phyloP scores from a whole-genome alignment of 2,329 filamentous ascomycete genomes.

The Harringtonia aguacate region DNA sequence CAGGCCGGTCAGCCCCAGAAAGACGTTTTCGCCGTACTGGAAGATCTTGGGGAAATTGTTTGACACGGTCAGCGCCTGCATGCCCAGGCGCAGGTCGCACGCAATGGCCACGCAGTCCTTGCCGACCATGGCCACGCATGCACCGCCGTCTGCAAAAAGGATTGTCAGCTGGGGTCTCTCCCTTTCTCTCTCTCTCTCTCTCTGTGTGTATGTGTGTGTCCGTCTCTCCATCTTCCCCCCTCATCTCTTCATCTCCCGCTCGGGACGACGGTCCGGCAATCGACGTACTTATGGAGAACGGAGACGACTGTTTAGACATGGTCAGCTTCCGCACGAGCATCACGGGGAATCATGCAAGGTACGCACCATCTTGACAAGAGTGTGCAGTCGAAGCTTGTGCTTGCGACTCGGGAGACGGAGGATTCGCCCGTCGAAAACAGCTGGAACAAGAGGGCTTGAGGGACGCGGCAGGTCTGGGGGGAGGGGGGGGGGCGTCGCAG shows the following conservation, averaged over 20 bases:
- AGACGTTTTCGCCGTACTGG: slow-evolving; percentile 80
- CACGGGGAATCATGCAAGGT: too few species aligned
- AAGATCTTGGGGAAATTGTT: slow-evolving; percentile 99
- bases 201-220: slow-evolving; percentile 1
- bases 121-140: slow-evolving; percentile 97
- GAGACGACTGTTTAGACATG: slow-evolving; percentile 65
- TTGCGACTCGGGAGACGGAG: too few species aligned
- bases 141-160: slow-evolving; percentile 58
- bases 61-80: slow-evolving; percentile 92
- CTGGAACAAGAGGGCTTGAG: too few species aligned
- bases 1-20: slow-evolving; percentile 89
- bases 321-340: slow-evolving; percentile 19
- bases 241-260: too few species aligned
- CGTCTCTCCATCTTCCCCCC: too few species aligned
- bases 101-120: slow-evolving; percentile 99
- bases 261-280: too few species aligned
- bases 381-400: too few species aligned
- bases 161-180: not conserved
- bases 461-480: too few species aligned
- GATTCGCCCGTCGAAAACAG: too few species aligned
- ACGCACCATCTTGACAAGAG: slow-evolving; percentile 21
- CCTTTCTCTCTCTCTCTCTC: not conserved
- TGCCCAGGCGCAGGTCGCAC: slow-evolving; percentile 93
- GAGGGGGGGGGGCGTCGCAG: too few species aligned
- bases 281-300: slow-evolving; percentile 94